phyloP scores from a whole-genome alignment of 257 asterid species.

The Euphrasia confusa region DNA sequence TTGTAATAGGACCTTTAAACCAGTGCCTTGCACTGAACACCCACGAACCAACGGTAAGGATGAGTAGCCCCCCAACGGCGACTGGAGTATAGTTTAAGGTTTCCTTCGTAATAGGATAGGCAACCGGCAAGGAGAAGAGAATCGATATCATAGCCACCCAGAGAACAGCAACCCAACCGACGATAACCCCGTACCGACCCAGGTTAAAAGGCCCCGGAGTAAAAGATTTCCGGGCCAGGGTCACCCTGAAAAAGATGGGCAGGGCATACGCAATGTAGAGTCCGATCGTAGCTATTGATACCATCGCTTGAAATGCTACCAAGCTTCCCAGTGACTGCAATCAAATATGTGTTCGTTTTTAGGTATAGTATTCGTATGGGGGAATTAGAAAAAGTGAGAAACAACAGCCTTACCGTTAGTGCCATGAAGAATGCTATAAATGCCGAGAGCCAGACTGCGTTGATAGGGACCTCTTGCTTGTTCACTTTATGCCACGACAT shows the following conservation, averaged over 20 bases:
- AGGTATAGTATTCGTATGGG: too few relatives aligned
- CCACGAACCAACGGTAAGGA: constrained; percentile 63
- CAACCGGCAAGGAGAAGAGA: constrained; percentile 90
- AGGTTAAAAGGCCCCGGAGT: constrained; percentile 77
- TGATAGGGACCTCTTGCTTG: constrained; percentile 73
- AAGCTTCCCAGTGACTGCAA: constrained; percentile 92
- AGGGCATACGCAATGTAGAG: constrained; percentile 95
- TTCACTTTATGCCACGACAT: constrained; percentile 81
- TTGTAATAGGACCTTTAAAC: constrained; percentile 91
- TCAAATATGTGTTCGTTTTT: too few relatives aligned
- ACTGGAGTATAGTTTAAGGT: constrained; percentile 94
- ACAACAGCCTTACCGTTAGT: constrained; percentile 50
- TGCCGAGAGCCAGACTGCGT: constrained; percentile 89
- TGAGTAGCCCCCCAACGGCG: constrained; percentile 80
- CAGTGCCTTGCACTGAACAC: constrained; percentile 74
- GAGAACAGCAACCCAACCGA: constrained; percentile 75
- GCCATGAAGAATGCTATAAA: constrained; percentile 96
- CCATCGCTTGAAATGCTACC: constrained; percentile 98
- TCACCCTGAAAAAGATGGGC: constrained; percentile 81
- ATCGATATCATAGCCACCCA: constrained; percentile 86
- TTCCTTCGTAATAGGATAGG: constrained; percentile 66
- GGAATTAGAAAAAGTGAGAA: neutral
- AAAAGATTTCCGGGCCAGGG: constrained; percentile 76
- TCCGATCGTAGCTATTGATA: constrained; percentile 90
- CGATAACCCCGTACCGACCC: constrained; percentile 63